Evolutionary conservation across 164 flowering plant species (phyloP).

Genomic region (Umbellularia californica): DNA sequence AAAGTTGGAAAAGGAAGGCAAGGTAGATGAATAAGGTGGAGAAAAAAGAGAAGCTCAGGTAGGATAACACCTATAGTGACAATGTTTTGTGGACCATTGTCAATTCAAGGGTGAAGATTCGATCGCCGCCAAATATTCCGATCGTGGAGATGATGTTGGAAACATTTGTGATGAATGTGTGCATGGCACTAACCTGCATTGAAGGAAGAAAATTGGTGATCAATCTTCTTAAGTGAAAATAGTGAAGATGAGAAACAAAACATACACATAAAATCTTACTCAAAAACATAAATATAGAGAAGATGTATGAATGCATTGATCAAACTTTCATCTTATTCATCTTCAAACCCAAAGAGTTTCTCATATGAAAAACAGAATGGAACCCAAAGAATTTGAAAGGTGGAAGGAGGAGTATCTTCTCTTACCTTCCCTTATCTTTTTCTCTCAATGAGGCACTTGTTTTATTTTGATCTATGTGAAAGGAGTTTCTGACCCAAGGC

Average conservation of each 20-base stretch:
- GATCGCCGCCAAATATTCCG: constrained; percentile 2
- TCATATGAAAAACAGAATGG: no score
- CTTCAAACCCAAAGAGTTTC: not conserved
- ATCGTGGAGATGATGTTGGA: not conserved
- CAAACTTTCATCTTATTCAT: not conserved
- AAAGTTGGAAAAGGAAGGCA: constrained; percentile 3
- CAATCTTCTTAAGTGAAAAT: not conserved
- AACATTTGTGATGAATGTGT: constrained; percentile 1
- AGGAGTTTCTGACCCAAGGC: not conserved
- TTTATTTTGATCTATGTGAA: not conserved
- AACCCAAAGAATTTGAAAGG: not conserved
- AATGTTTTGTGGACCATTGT: not conserved
- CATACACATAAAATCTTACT: no score
- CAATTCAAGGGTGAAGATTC: not conserved
- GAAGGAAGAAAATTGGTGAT: not conserved
- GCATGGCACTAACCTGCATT: constrained; percentile 10
- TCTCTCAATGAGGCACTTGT: not conserved
- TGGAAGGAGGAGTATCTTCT: not conserved
- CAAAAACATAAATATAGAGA: not conserved
- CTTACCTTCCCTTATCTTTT: not conserved
- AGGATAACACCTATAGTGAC: constrained; percentile 62
- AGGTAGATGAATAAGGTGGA: not conserved
- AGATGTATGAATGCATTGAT: not conserved
- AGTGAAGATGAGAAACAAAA: not conserved
- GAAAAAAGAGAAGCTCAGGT: constrained; percentile 56